A percentile compares a stretch with the other conserved stretches of the same genome.
phyloP scores from a whole-genome alignment of 495 filamentous ascomycete species.

The Copromyces sp. region DNA sequence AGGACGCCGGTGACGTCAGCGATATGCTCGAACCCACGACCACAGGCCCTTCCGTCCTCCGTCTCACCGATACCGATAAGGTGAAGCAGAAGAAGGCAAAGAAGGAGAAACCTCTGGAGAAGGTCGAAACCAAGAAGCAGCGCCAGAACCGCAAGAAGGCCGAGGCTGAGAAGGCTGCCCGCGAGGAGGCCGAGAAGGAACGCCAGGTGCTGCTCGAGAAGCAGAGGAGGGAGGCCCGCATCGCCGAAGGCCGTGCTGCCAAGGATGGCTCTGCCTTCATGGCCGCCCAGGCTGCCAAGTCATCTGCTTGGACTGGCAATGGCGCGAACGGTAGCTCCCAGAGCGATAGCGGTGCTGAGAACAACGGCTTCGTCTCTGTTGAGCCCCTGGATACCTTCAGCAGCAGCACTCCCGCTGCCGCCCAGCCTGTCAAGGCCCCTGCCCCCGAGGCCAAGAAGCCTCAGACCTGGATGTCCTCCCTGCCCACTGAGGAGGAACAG shows the following conservation, averaged over 20 bases:
- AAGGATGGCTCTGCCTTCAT: slow-evolving; percentile 55
- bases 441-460: slow-evolving; percentile 19
- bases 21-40: slow-evolving; percentile 78
- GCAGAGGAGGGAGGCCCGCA: slow-evolving; percentile 68
- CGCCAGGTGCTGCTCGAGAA: slow-evolving; percentile 63
- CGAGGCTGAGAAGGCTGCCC: slow-evolving; percentile 58
- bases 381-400: slow-evolving; percentile 66
- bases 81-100: slow-evolving; percentile 49
- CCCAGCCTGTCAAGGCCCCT: slow-evolving; percentile 13
- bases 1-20: slow-evolving; percentile 50
- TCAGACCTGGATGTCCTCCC: slow-evolving; percentile 43
- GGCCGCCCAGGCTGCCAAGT: slow-evolving; percentile 42
- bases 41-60: slow-evolving; percentile 62
- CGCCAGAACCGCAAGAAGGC: slow-evolving; percentile 76
- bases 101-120: slow-evolving; percentile 44
- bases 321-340: slow-evolving; percentile 23
- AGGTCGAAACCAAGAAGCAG: slow-evolving; percentile 78
- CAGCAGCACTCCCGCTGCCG: slow-evolving; percentile 15
- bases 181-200: slow-evolving; percentile 64
- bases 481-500: slow-evolving; percentile 81
- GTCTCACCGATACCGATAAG: slow-evolving; percentile 57
- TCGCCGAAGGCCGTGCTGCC: slow-evolving; percentile 67
- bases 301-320: slow-evolving; percentile 47
- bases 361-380: slow-evolving; percentile 24
- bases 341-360: slow-evolving; percentile 17